phyloP scores from a whole-genome alignment of 768 basidiomycete species.

The Lactarius hengduanensis region DNA sequence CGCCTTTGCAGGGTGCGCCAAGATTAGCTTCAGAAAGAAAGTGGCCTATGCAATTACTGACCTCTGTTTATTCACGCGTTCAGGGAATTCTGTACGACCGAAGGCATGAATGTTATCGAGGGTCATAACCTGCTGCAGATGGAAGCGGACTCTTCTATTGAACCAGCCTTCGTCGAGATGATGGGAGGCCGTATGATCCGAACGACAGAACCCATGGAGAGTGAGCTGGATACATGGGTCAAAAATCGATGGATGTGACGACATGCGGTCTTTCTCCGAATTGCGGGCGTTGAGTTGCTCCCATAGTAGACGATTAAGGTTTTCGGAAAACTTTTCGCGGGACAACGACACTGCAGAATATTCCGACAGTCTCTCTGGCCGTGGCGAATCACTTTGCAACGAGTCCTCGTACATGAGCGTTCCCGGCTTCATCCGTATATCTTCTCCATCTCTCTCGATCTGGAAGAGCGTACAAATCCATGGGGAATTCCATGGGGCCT shows the following conservation, averaged over 20 bases:
- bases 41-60: no score
- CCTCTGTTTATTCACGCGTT: no score
- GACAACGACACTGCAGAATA: background rate
- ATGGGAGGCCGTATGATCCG: slow-evolving; percentile 38
- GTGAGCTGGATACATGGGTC: slow-evolving; percentile 23
- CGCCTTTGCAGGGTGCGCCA: no score
- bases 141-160: slow-evolving; percentile 44
- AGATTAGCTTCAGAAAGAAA: no score
- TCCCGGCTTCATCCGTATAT: slow-evolving; percentile 1
- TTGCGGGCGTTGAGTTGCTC: slow-evolving; percentile 8
- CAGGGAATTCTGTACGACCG: background rate
- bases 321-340: slow-evolving; percentile 2
- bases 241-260: slow-evolving; percentile 5
- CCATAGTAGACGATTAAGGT: background rate
- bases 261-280: background rate
- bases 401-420: background rate
- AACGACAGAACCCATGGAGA: slow-evolving; percentile 42
- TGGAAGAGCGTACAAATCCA: slow-evolving; percentile 22
- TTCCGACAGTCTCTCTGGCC: background rate
- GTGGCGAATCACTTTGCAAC: background rate
- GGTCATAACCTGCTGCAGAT: slow-evolving; percentile 51
- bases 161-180: slow-evolving; percentile 38
- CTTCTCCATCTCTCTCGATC: slow-evolving; percentile 9
- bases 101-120: slow-evolving; percentile 36
- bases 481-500: slow-evolving; percentile 11